phyloP scores from a whole-genome alignment of 2,329 filamentous ascomycete genomes.

The Emydomyces testavorans region DNA sequence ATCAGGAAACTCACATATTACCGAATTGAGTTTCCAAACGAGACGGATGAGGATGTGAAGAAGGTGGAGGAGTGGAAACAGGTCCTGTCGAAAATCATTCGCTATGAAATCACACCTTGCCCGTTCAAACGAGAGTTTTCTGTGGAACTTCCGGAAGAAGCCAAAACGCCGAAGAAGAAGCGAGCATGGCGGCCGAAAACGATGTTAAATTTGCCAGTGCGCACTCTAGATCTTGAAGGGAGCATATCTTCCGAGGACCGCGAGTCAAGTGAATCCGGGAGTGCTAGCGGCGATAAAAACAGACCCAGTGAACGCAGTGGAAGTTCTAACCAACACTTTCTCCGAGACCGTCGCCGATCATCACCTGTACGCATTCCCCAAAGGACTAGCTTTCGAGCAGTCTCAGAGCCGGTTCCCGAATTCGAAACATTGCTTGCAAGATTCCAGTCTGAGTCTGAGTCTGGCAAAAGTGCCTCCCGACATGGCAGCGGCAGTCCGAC shows the following conservation, averaged over 20 bases:
- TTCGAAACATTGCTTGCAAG: constrained; percentile 31
- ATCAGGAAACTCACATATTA: constrained; percentile 77
- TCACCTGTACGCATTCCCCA: constrained; percentile 13
- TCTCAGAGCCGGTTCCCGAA: constrained; percentile 24
- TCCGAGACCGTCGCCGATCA: neutral
- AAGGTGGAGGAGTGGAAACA: constrained; percentile 56
- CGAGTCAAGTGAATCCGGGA: constrained; percentile 27
- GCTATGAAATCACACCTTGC: constrained; percentile 79
- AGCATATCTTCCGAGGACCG: constrained; percentile 7
- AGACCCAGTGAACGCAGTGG: constrained; percentile 3
- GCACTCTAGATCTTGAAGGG: constrained; percentile 11
- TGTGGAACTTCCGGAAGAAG: constrained; percentile 59
- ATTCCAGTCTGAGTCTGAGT: constrained; percentile 26
- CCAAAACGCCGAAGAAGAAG: constrained; percentile 53
- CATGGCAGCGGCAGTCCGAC: constrained; percentile 23
- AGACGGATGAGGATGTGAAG: constrained; percentile 50
- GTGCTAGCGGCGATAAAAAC: constrained; percentile 6
- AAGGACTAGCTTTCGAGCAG: constrained; percentile 18
- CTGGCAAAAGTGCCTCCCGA: constrained; percentile 20
- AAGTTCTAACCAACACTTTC: neutral
- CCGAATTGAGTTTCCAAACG: constrained; percentile 70
- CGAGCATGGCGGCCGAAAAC: constrained; percentile 55
- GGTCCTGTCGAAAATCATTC: constrained; percentile 60
- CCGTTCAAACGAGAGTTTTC: constrained; percentile 71
- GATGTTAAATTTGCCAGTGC: constrained; percentile 5